A percentile compares a stretch with the other conserved stretches of the same genome.
Evolutionary conservation across 192 early-diverging fungal genomes (phyloP).

Genomic region (Coemansia sp.): DNA sequence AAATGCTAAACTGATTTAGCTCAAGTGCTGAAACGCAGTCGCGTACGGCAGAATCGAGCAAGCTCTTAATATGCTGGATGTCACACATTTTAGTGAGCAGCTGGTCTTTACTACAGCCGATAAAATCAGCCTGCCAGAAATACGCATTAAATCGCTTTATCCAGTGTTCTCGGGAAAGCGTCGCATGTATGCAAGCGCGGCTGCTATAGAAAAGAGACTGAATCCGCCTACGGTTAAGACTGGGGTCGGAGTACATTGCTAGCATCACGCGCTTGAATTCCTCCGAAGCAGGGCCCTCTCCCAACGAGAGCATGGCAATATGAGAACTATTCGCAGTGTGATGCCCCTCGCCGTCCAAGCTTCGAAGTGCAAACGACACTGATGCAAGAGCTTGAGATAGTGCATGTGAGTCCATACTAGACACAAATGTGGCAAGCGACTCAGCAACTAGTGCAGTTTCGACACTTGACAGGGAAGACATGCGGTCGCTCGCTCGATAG

Average conservation of each 20-base stretch:
- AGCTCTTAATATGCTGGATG: conserved; percentile 7
- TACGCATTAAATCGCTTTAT: conserved; percentile 5
- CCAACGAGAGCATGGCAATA: not conserved
- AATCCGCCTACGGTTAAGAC: conserved; percentile 23
- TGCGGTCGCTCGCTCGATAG: not conserved
- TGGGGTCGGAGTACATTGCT: conserved; percentile 13
- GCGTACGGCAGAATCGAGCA: conserved; percentile 20
- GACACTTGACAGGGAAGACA: conserved; percentile 2
- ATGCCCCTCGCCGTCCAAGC: conserved; percentile 10
- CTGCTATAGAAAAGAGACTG: conserved; percentile 30
- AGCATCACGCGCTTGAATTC: conserved; percentile 5
- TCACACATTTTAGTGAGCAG: not conserved
- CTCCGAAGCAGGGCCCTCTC: not conserved
- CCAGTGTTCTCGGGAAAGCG: conserved; percentile 28
- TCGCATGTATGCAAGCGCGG: conserved; percentile 31
- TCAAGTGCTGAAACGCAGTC: conserved; percentile 20
- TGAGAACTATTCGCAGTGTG: not conserved
- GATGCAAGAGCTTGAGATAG: conserved; percentile 19
- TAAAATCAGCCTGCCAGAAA: conserved; percentile 1
- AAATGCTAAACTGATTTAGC: conserved; percentile 28
- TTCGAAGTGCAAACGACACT: conserved; percentile 28
- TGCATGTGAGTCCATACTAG: conserved; percentile 1
- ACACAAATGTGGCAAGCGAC: conserved; percentile 21
- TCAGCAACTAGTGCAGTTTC: conserved; percentile 17
- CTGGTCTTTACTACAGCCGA: not conserved